Conservation (phyloP, 2,329 filamentous ascomycete genomes). For the Cladosporium halotolerans region DNA sequence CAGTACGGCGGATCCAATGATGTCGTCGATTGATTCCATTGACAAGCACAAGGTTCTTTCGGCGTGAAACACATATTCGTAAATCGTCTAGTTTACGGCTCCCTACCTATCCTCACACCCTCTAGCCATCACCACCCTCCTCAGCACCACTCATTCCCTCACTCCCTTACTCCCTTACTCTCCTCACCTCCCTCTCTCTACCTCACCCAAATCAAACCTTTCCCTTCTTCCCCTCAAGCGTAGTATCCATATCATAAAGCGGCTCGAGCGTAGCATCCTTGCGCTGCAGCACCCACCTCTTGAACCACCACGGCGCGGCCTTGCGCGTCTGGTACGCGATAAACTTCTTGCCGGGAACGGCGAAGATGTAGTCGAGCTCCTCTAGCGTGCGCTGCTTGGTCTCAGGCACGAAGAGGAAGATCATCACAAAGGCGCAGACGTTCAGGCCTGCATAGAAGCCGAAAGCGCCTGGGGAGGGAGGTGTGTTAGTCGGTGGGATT, state of each 20-base stretch:
- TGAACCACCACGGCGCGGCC: slow-evolving; percentile 41
- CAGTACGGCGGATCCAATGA: no score
- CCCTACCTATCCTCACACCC: no score
- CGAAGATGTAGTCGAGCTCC: slow-evolving; percentile 47
- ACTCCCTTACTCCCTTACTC: not conserved
- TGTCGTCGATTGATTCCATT: no score
- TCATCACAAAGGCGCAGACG: slow-evolving; percentile 47
- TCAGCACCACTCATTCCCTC: no score
- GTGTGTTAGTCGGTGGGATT: slow-evolving; percentile 24
- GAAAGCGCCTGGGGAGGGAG: slow-evolving; percentile 30
- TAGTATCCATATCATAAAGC: slow-evolving; percentile 14
- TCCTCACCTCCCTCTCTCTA: not conserved
- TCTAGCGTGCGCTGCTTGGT: slow-evolving; percentile 45
- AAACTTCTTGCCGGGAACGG: slow-evolving; percentile 39
- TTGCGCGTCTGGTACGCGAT: slow-evolving; percentile 30
- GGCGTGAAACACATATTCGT: no score
- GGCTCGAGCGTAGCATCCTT: slow-evolving; percentile 18
- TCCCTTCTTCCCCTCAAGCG: not conserved
- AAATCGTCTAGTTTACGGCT: no score
- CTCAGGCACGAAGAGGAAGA: slow-evolving; percentile 46
- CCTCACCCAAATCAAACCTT: not conserved
- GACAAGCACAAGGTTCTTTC: no score
- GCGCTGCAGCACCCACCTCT: slow-evolving; percentile 14
- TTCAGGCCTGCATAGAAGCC: slow-evolving; percentile 52
- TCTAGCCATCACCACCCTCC: no score